phyloP scores from a whole-genome alignment of 441 rosid genomes.

The Pelargonium australe region DNA sequence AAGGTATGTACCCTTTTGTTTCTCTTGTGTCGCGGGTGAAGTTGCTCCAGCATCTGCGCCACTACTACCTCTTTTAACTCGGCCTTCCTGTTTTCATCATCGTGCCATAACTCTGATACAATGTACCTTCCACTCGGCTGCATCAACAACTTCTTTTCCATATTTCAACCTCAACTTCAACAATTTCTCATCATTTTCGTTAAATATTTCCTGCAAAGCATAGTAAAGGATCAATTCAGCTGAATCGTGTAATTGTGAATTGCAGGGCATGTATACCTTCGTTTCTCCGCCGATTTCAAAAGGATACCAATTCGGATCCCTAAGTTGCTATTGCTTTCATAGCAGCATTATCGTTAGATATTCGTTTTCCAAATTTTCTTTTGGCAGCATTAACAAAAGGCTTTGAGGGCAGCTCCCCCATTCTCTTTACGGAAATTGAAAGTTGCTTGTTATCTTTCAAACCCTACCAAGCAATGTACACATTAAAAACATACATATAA shows the following conservation, averaged over 20 bases:
- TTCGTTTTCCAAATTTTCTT: constrained; percentile 22
- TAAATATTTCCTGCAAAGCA: constrained; percentile 33
- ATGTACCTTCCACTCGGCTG: constrained; percentile 51
- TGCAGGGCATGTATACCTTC: constrained; percentile 25
- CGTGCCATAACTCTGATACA: constrained; percentile 40
- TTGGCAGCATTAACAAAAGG: constrained; percentile 33
- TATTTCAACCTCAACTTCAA: constrained; percentile 26
- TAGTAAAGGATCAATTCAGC: background rate
- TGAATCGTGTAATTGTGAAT: background rate
- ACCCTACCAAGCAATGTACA: too few species aligned
- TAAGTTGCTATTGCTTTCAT: constrained; percentile 27
- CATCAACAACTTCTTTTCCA: constrained; percentile 32
- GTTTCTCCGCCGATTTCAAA: constrained; percentile 35
- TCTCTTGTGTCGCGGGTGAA: constrained; percentile 31
- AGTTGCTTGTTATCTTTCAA: background rate
- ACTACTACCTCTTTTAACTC: constrained; percentile 35
- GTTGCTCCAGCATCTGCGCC: constrained; percentile 21
- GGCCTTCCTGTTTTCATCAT: constrained; percentile 38
- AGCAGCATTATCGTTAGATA: constrained; percentile 22
- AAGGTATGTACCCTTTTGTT: constrained; percentile 11
- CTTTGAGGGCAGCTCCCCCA: constrained; percentile 46
- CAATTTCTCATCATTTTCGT: constrained; percentile 44
- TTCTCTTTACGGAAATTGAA: constrained; percentile 24
- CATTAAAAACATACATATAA: too few species aligned
- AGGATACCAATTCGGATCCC: constrained; percentile 50